These are phyloP conservation scores for Arachis hypogaea DNA, from an alignment of 306 rosid genomes.

Conservation along the genomic window DNA sequence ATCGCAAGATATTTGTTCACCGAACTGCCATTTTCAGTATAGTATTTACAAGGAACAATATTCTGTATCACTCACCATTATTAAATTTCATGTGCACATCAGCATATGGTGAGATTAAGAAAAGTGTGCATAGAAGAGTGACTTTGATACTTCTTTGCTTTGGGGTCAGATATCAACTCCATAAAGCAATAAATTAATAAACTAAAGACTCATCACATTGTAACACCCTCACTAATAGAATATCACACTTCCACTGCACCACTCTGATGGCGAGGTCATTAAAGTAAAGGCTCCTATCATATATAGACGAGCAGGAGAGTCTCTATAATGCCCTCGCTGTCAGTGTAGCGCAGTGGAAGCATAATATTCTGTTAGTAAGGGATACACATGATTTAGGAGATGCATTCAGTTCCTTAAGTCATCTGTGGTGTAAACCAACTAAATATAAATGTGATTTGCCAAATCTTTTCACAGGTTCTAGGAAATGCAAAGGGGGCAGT, in stretches of 20 bases:
- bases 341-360: no score
- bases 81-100: not conserved
- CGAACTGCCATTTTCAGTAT: no score
- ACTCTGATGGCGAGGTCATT: no score
- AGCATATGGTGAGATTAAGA: not conserved
- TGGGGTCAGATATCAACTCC: not conserved
- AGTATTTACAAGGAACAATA: not conserved
- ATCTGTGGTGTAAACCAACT: not conserved
- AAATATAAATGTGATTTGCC: slow-evolving; percentile 16
- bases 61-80: not conserved
- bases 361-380: no score
- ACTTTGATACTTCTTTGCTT: not conserved
- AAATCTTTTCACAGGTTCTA: slow-evolving; percentile 44
- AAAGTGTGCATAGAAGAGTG: not conserved
- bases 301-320: no score
- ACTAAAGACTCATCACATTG: not conserved
- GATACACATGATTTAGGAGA: not conserved
- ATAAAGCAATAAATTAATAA: not conserved
- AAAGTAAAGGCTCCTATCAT: no score
- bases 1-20: no score
- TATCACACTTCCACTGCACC: no score
- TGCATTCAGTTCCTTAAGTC: not conserved
- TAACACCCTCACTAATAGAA: no score
- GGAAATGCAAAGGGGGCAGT: slow-evolving; percentile 64
- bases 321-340: no score